Evolutionary conservation across 2,329 filamentous ascomycete species (phyloP).

Genomic region (Didymellaceae sp.): DNA sequence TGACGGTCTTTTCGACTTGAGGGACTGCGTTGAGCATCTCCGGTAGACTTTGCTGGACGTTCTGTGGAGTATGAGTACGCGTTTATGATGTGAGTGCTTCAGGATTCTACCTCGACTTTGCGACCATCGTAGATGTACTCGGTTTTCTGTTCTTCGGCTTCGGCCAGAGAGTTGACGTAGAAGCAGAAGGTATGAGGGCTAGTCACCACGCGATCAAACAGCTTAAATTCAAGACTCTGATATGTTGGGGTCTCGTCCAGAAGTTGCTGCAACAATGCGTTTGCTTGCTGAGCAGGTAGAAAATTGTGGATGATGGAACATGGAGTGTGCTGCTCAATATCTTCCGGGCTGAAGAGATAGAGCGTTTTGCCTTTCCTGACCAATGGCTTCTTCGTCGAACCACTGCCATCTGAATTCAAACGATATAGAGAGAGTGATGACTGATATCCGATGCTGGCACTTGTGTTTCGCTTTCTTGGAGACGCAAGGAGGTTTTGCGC

Average conservation of each 20-base stretch:
- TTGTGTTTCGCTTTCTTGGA: slow-evolving; percentile 40
- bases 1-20: slow-evolving; percentile 77
- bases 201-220: slow-evolving; percentile 86
- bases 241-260: slow-evolving; percentile 76
- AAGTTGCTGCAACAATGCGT: slow-evolving; percentile 76
- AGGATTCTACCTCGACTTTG: slow-evolving; percentile 63
- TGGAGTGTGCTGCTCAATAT: slow-evolving; percentile 82
- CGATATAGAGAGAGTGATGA: slow-evolving; percentile 49
- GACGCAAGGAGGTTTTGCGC: slow-evolving; percentile 36
- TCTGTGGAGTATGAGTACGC: slow-evolving; percentile 41
- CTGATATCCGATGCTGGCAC: slow-evolving; percentile 49
- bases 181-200: slow-evolving; percentile 85
- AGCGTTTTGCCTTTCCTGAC: slow-evolving; percentile 82
- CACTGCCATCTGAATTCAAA: slow-evolving; percentile 17
- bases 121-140: slow-evolving; percentile 89
- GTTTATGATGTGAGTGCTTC: too few relatives aligned
- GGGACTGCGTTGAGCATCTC: slow-evolving; percentile 73
- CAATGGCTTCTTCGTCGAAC: slow-evolving; percentile 52
- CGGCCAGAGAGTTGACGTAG: slow-evolving; percentile 77
- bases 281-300: slow-evolving; percentile 73
- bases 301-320: slow-evolving; percentile 95
- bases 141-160: slow-evolving; percentile 72
- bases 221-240: slow-evolving; percentile 74
- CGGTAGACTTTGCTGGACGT: slow-evolving; percentile 78
- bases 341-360: slow-evolving; percentile 80